These are phyloP conservation scores for Saksenaea vasiformis DNA, from an alignment of 371 early-diverging fungal genomes.

Conservation along the genomic window DNA sequence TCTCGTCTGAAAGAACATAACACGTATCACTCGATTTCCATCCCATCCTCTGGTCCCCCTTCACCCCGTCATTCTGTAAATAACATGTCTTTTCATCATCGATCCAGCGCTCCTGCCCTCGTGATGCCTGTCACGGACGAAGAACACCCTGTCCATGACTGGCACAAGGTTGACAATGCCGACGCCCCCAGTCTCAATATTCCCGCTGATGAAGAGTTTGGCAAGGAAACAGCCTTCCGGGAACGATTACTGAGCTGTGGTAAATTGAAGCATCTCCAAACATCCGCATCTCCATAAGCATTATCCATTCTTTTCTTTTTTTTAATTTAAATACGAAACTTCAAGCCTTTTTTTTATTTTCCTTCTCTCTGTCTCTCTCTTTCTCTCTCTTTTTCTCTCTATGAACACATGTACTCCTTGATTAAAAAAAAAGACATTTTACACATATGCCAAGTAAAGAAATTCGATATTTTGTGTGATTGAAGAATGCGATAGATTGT, in stretches of 20 bases:
- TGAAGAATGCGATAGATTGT: too few relatives aligned
- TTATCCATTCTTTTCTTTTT: neutral
- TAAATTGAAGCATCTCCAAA: conserved; percentile 22
- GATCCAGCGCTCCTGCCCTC: conserved; percentile 16
- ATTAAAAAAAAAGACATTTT: too few relatives aligned
- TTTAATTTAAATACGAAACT: neutral
- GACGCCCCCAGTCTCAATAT: conserved; percentile 20
- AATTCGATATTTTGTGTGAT: too few relatives aligned
- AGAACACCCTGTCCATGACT: conserved; percentile 2
- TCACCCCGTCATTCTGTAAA: conserved; percentile 12
- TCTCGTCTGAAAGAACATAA: conserved; percentile 7
- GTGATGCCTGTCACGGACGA: conserved; percentile 20
- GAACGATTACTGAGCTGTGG: conserved; percentile 31
- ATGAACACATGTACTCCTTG: neutral
- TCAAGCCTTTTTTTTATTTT: neutral
- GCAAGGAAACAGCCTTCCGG: conserved; percentile 21
- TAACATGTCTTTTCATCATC: conserved; percentile 9
- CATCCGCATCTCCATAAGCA: conserved; percentile 8
- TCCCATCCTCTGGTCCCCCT: conserved; percentile 13
- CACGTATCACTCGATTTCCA: conserved; percentile 14
- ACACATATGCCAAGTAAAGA: too few relatives aligned
- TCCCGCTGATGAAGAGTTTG: conserved; percentile 25
- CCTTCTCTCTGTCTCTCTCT: neutral
- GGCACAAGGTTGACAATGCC: conserved; percentile 2
- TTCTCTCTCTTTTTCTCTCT: neutral